Evolutionary conservation across 1,284 basidiomycete genomes (phyloP).

Genomic region (Fomitopsis schrenkii): DNA sequence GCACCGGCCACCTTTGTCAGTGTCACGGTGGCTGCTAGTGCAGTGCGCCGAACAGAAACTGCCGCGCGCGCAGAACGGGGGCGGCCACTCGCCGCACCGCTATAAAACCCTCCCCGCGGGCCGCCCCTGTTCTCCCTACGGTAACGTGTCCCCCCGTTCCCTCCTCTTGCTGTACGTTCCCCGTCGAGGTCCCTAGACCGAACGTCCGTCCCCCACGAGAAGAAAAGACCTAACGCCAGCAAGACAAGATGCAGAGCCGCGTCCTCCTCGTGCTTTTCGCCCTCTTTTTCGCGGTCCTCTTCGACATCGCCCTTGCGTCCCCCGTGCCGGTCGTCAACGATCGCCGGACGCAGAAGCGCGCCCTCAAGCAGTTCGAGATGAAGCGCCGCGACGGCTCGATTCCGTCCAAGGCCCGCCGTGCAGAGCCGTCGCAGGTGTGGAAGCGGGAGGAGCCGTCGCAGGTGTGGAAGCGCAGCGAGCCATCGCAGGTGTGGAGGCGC

Average conservation of each 20-base stretch:
- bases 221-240: not conserved
- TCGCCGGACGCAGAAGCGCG: slow-evolving; percentile 13
- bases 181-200: not conserved
- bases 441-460: not conserved
- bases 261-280: slow-evolving; percentile 17
- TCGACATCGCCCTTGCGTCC: slow-evolving; percentile 10
- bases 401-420: slow-evolving; percentile 34
- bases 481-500: not conserved
- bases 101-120: not conserved
- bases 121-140: not conserved
- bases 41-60: not conserved
- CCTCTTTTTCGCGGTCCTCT: slow-evolving; percentile 14
- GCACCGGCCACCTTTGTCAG: not conserved
- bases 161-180: not conserved
- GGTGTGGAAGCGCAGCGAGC: not conserved
- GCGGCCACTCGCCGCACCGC: not conserved
- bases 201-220: not conserved
- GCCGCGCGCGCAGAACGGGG: not conserved
- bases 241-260: slow-evolving; percentile 17
- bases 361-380: slow-evolving; percentile 32
- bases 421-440: slow-evolving; percentile 31
- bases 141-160: not conserved
- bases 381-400: slow-evolving; percentile 25
- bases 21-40: not conserved
- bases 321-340: slow-evolving; percentile 10